Conservation (phyloP, 2,329 filamentous ascomycete species). For the Apiospora rasikravindrae region DNA sequence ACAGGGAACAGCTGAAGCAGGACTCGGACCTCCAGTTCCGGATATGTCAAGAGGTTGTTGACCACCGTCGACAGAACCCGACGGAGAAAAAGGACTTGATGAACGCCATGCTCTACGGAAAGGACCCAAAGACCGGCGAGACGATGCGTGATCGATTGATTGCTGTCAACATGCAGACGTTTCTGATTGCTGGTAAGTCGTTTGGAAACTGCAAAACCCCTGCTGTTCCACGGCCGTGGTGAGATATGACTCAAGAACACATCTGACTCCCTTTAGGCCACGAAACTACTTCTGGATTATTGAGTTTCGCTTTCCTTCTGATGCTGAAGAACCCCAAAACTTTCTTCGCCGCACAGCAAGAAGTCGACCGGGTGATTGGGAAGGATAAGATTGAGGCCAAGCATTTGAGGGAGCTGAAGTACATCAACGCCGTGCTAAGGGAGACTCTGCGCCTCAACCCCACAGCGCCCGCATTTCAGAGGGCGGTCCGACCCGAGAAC, state of each 20-base stretch:
- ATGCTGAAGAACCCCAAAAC: constrained; percentile 67
- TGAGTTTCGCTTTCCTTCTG: constrained; percentile 70
- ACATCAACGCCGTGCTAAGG: constrained; percentile 65
- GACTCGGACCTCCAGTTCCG: constrained; percentile 48
- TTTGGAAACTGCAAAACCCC: neutral
- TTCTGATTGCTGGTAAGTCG: constrained; percentile 51
- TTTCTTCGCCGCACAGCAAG: constrained; percentile 66
- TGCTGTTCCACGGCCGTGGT: neutral
- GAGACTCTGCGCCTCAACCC: constrained; percentile 59
- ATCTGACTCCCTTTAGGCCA: constrained; percentile 65
- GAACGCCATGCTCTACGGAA: constrained; percentile 56
- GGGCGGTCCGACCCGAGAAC: constrained; percentile 56
- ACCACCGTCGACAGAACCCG: constrained; percentile 48
- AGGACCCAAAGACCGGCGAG: constrained; percentile 56
- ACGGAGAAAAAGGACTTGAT: constrained; percentile 55
- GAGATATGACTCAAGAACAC: neutral
- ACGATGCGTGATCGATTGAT: constrained; percentile 51
- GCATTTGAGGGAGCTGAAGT: constrained; percentile 68
- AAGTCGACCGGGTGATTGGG: constrained; percentile 71
- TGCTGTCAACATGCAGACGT: constrained; percentile 58
- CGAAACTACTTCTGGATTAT: constrained; percentile 71
- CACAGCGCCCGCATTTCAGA: constrained; percentile 52
- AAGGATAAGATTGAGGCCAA: constrained; percentile 61
- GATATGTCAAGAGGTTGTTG: constrained; percentile 50
- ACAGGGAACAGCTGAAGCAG: constrained; percentile 32